Conservation (phyloP, 2,329 filamentous ascomycete genomes). For the Tolypocladium sp. region DNA sequence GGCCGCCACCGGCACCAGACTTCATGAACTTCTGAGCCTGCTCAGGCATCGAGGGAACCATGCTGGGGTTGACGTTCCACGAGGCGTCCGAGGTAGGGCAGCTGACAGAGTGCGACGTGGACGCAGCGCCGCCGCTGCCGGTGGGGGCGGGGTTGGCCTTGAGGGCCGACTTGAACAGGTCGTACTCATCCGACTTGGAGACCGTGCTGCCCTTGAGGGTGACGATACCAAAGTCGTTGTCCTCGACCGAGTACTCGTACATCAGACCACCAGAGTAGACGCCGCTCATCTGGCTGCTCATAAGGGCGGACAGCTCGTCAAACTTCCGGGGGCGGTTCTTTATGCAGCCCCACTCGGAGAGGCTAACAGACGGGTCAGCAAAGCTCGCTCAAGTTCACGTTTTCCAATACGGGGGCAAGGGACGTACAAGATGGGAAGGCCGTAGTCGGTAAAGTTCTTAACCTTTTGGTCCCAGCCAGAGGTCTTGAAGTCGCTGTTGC, state of each 20-base stretch:
- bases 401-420: background rate
- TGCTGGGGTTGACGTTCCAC: constrained; percentile 43
- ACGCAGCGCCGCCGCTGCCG: constrained; percentile 39
- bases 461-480: constrained; percentile 87
- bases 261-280: constrained; percentile 95
- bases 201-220: constrained; percentile 47
- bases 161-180: constrained; percentile 38
- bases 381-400: background rate
- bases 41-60: constrained; percentile 42
- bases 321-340: constrained; percentile 70
- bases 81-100: constrained; percentile 39
- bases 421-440: constrained; percentile 68
- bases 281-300: constrained; percentile 70
- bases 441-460: constrained; percentile 76
- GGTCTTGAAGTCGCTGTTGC: constrained; percentile 57
- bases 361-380: constrained; percentile 24
- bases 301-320: constrained; percentile 68
- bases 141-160: constrained; percentile 38
- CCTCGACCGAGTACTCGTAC: constrained; percentile 85
- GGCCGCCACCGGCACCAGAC: constrained; percentile 42
- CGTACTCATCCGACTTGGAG: constrained; percentile 52
- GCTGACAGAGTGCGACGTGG: constrained; percentile 33
- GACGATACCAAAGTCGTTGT: constrained; percentile 73
- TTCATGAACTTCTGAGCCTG: constrained; percentile 44
- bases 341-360: constrained; percentile 91